Evolutionary conservation across 108 stramenopile species (phyloP).

Genomic region (Skeletonema potamos): DNA sequence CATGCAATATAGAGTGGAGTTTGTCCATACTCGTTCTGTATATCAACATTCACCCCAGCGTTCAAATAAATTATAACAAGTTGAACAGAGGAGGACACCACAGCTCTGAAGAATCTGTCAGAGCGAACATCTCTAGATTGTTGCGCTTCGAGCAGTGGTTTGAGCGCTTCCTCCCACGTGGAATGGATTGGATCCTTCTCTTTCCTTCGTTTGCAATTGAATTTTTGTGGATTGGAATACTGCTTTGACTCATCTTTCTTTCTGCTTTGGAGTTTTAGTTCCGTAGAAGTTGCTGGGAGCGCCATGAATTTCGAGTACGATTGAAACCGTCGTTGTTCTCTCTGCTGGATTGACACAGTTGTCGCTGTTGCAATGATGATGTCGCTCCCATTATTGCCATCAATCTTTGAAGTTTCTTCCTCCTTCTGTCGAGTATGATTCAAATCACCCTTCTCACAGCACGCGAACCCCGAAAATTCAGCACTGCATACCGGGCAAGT

Average conservation of each 20-base stretch:
- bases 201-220: slow-evolving; percentile 40
- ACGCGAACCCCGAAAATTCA: slow-evolving; percentile 13
- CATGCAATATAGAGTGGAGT: slow-evolving; percentile 73
- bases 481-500: slow-evolving; percentile 49
- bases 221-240: slow-evolving; percentile 17
- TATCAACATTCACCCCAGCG: slow-evolving; percentile 69
- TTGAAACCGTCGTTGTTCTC: slow-evolving; percentile 25
- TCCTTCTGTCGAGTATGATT: not conserved
- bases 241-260: not conserved
- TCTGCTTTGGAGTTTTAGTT: slow-evolving; percentile 36
- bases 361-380: slow-evolving; percentile 2
- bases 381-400: not conserved
- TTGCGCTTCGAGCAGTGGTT: slow-evolving; percentile 43
- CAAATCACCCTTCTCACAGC: not conserved
- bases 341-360: not conserved
- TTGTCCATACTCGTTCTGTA: slow-evolving; percentile 75
- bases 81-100: slow-evolving; percentile 49
- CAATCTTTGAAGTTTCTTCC: not conserved
- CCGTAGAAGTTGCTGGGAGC: slow-evolving; percentile 50
- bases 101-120: slow-evolving; percentile 72
- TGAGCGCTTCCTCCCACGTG: slow-evolving; percentile 61
- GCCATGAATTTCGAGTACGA: slow-evolving; percentile 47
- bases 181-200: slow-evolving; percentile 32
- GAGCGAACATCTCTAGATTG: slow-evolving; percentile 65
- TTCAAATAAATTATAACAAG: slow-evolving; percentile 57